Conservation (phyloP, 164 flowering plant genomes). For the Magnolia sinica region DNA sequence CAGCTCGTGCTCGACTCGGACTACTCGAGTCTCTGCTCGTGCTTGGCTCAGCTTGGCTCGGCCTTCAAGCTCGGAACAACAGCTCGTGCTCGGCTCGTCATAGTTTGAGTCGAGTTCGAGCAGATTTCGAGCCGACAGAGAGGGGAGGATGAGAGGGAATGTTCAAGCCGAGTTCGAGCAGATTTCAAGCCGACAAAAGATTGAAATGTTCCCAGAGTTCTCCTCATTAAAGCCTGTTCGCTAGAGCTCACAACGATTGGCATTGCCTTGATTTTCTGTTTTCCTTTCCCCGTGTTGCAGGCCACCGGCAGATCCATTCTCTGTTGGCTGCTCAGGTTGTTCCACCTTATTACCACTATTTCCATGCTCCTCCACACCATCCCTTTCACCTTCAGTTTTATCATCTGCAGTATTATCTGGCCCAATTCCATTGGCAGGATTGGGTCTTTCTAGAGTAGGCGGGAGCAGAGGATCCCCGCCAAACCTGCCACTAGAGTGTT, state of each 20-base stretch:
- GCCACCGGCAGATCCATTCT: slow-evolving; percentile 22
- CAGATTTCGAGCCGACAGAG: too few species aligned
- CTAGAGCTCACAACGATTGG: slow-evolving; percentile 43
- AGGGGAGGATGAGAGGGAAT: too few species aligned
- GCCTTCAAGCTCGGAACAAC: too few species aligned
- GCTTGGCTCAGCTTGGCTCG: too few species aligned
- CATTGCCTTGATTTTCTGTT: slow-evolving; percentile 38
- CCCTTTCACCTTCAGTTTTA: not conserved
- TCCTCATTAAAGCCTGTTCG: slow-evolving; percentile 20
- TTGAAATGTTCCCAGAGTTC: slow-evolving; percentile 24
- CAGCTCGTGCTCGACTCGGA: too few species aligned
- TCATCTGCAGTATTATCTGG: not conserved
- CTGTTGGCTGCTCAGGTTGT: slow-evolving; percentile 21
- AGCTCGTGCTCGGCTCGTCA: too few species aligned
- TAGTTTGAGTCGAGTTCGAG: too few species aligned
- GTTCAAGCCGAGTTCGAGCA: too few species aligned
- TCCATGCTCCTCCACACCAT: slow-evolving; percentile 5
- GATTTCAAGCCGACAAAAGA: slow-evolving; percentile 7
- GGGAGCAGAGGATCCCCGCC: slow-evolving; percentile 23
- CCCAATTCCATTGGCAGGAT: slow-evolving; percentile 1
- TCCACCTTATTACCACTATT: slow-evolving; percentile 15
- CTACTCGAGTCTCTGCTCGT: too few species aligned
- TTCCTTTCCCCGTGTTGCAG: slow-evolving; percentile 17
- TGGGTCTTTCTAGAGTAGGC: slow-evolving; percentile 19
- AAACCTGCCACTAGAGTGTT: slow-evolving; percentile 25